Percentiles rank a stretch among this genome's conserved stretches.
phyloP scores from a whole-genome alignment of 2,329 filamentous ascomycete genomes.

The Talaromyces sp. region DNA sequence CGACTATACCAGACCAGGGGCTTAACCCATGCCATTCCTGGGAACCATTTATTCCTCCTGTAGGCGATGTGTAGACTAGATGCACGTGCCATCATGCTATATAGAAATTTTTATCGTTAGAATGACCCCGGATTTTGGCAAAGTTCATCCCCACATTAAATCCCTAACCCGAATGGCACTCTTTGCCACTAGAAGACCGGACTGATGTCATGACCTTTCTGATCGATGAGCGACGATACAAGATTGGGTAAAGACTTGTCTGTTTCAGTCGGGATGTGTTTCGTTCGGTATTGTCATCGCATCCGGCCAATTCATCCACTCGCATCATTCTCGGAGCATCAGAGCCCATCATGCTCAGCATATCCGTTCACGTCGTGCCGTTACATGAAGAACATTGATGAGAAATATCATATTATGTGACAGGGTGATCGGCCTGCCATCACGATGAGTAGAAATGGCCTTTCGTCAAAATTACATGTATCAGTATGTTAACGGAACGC shows the following conservation, averaged over 20 bases:
- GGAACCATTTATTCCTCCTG: background rate
- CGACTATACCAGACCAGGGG: constrained; percentile 64
- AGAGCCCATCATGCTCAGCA: background rate
- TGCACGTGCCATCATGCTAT: background rate
- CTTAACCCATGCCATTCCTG: constrained; percentile 27
- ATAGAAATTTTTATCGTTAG: background rate
- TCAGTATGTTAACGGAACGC: background rate
- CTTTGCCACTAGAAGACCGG: background rate
- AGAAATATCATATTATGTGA: background rate
- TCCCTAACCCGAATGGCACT: background rate
- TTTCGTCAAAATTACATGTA: constrained; percentile 7
- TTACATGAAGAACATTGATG: background rate
- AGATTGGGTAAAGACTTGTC: background rate
- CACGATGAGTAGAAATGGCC: no score
- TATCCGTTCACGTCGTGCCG: background rate
- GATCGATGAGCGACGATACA: background rate
- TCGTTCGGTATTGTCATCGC: constrained; percentile 7
- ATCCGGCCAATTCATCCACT: constrained; percentile 1
- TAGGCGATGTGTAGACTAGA: background rate
- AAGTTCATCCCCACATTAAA: background rate
- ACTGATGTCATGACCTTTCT: constrained; percentile 10
- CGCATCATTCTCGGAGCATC: background rate
- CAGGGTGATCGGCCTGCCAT: background rate
- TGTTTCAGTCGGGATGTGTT: background rate
- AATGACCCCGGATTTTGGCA: background rate